Evolutionary conservation across 805 yeast genomes (phyloP).

Genomic region (Cyberlindnera misumaiensis): DNA sequence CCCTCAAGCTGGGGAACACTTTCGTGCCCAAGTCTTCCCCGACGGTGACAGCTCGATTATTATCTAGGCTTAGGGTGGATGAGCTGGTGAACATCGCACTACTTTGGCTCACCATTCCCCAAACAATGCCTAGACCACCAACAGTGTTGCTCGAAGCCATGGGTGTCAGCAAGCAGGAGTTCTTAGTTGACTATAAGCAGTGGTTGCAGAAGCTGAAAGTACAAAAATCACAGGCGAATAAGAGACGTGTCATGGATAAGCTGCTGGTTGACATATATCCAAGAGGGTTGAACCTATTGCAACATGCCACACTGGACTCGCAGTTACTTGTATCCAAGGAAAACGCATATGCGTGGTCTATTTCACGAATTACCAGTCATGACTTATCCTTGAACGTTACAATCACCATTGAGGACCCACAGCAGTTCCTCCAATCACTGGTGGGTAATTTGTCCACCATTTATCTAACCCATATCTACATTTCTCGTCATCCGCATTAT

Average conservation of each 20-base stretch:
- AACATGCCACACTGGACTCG: constrained; percentile 65
- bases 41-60: constrained; percentile 5
- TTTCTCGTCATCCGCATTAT: constrained; percentile 55
- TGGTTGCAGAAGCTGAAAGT: constrained; percentile 8
- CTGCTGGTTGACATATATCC: constrained; percentile 35
- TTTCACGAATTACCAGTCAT: constrained; percentile 18
- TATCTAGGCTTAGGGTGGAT: constrained; percentile 14
- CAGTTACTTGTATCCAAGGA: constrained; percentile 59
- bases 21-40: constrained; percentile 16
- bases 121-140: constrained; percentile 16
- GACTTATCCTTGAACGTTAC: constrained; percentile 24
- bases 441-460: constrained; percentile 40
- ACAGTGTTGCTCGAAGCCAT: constrained; percentile 4
- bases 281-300: constrained; percentile 53
- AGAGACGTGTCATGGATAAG: constrained; percentile 18
- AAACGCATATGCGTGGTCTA: constrained; percentile 28
- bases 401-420: constrained; percentile 35
- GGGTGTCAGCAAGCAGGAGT: constrained; percentile 6
- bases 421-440: constrained; percentile 41
- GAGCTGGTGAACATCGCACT: constrained; percentile 19
- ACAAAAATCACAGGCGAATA: constrained; percentile 2
- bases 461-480: constrained; percentile 59
- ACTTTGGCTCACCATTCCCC: constrained; percentile 18
- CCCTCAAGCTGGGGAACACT: constrained; percentile 15
- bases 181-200: constrained; percentile 4